A percentile compares a stretch with the other conserved stretches of the same genome.
phyloP scores from a whole-genome alignment of 192 early-diverging fungal species.

The Anaeromyces robustus region DNA sequence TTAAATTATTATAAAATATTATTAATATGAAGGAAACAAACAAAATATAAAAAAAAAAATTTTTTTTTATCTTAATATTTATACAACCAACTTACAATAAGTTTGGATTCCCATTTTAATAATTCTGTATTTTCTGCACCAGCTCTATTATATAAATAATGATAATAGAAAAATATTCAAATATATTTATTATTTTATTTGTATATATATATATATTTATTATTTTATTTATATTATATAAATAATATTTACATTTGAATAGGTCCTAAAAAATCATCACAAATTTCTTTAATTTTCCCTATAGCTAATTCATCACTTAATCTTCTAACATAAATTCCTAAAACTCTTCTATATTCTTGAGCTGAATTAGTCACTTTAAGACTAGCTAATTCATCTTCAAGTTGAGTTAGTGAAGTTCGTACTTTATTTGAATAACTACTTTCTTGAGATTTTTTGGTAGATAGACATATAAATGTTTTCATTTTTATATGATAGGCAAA shows the following conservation, averaged over 20 bases:
- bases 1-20: background rate
- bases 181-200: too few species aligned
- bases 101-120: background rate
- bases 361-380: slow-evolving; percentile 30
- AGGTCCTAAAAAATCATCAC: slow-evolving; percentile 45
- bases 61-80: too few species aligned
- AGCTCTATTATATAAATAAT: slow-evolving; percentile 14
- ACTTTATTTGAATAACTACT: slow-evolving; percentile 9
- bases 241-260: slow-evolving; percentile 11
- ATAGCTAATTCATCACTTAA: slow-evolving; percentile 46
- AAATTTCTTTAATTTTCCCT: slow-evolving; percentile 46
- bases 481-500: slow-evolving; percentile 50
- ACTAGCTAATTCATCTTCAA: slow-evolving; percentile 22
- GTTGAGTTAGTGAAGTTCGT: slow-evolving; percentile 7
- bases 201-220: too few species aligned
- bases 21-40: background rate
- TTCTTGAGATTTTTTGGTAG: background rate
- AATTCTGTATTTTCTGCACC: slow-evolving; percentile 16
- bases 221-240: background rate
- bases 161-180: background rate
- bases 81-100: background rate
- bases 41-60: too few species aligned
- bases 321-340: slow-evolving; percentile 44
- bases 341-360: slow-evolving; percentile 38
- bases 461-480: slow-evolving; percentile 33